These are phyloP conservation scores for Venturia oleaginea DNA, from an alignment of 2,329 filamentous ascomycete genomes.

Conservation along the genomic window DNA sequence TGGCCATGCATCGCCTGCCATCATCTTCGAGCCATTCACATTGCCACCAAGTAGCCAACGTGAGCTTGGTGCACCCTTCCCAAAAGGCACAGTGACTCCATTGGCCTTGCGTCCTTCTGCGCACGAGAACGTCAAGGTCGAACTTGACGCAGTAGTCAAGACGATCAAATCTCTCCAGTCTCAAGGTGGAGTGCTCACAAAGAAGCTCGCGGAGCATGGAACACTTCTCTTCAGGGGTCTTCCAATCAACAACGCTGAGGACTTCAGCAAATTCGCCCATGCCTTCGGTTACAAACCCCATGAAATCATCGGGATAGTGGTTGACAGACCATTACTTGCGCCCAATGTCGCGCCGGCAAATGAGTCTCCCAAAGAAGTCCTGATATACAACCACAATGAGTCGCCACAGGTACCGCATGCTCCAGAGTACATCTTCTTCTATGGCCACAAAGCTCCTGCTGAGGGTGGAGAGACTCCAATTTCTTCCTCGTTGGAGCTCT, in stretches of 20 bases:
- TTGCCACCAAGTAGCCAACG: constrained; percentile 34
- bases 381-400: constrained; percentile 45
- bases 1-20: neutral
- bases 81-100: constrained; percentile 28
- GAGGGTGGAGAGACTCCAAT: constrained; percentile 37
- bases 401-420: constrained; percentile 43
- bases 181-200: constrained; percentile 30
- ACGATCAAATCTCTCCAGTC: constrained; percentile 32
- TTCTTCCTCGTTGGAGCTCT: constrained; percentile 40
- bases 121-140: constrained; percentile 17
- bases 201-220: constrained; percentile 36
- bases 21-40: constrained; percentile 28
- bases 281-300: constrained; percentile 40
- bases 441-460: constrained; percentile 30
- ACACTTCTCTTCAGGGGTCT: constrained; percentile 39
- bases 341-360: constrained; percentile 41
- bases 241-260: constrained; percentile 36
- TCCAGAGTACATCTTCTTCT: constrained; percentile 45
- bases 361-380: constrained; percentile 38
- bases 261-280: constrained; percentile 42
- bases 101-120: constrained; percentile 30
- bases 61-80: constrained; percentile 32
- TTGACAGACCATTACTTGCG: constrained; percentile 36
- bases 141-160: constrained; percentile 28
- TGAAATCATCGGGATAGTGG: constrained; percentile 44